Base-by-base conservation (phyloP, 2,329 filamentous ascomycete species). In the Aureobasidium pullulans region DNA sequence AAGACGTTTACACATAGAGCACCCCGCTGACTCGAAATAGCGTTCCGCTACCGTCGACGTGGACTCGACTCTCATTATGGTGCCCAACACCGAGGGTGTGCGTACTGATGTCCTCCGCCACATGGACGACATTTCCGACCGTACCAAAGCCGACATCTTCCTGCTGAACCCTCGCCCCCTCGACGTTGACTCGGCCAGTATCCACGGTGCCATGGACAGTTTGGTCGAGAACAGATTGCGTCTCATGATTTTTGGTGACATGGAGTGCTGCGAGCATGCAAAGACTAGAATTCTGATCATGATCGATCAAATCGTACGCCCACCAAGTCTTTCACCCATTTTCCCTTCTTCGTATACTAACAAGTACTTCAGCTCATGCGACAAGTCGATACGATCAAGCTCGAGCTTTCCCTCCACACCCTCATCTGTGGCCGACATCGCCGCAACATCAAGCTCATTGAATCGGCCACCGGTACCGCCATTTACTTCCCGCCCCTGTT, bases 401-500 rank as follows among this genome's bases (percentile, higher is more conserved):
- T 96, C 61, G 92, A 96, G 66, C 77, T 93, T 52, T 89, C 90
- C 29, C 83, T 96, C 71, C 94, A 99, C 72, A 94, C 91, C 60
- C 81, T 96, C 59, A 86, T 97, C 52, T 96, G 92, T 72, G 94
- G 94, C 50, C 89, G 94, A 50, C 93, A 92, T 66, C 84, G 94
- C 66, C 96, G 96, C 79, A 96, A 96, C 72, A 96, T 99, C 77
- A 97, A 97, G 78, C 79, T 94, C 68, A 96, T 99, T 69, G 94
- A 99, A 75, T 96, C 94, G 13, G 85, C 88, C 31, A 97, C 94
- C 13, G 90, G 92, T 68, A 97, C 94, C 8, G 93, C 94, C 64
- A 97, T 99, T 68, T 99, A 99, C 76, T 97, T 99, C 70, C 94
- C 94, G 31, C 91, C 92, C 7, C 88, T 93, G 0, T 97, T 97